These are phyloP conservation scores for Phoma herbarum DNA, from an alignment of 2,329 filamentous ascomycete species.

Conservation along the genomic window DNA sequence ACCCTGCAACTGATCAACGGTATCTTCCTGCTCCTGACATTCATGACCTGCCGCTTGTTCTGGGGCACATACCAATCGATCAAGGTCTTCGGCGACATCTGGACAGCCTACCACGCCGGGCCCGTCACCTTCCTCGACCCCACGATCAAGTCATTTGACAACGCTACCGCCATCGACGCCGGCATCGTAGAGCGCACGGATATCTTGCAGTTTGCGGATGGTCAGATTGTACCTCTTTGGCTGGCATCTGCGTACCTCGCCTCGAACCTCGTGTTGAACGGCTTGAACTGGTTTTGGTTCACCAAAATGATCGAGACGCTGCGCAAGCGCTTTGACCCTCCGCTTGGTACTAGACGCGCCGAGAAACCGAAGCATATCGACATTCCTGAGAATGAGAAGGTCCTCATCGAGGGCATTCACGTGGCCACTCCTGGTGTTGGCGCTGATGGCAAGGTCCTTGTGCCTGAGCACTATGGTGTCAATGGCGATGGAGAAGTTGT, in stretches of 20 bases:
- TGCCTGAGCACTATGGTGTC: slow-evolving; percentile 33
- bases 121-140: slow-evolving; percentile 37
- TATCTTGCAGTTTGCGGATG: slow-evolving; percentile 59
- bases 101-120: slow-evolving; percentile 53
- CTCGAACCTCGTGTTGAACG: slow-evolving; percentile 76
- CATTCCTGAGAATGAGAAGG: slow-evolving; percentile 39
- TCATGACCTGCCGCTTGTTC: slow-evolving; percentile 78
- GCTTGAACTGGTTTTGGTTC: slow-evolving; percentile 86
- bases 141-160: slow-evolving; percentile 40
- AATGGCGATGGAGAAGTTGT: slow-evolving; percentile 25
- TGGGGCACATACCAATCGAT: slow-evolving; percentile 79
- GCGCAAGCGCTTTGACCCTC: slow-evolving; percentile 75
- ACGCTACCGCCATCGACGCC: slow-evolving; percentile 29
- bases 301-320: slow-evolving; percentile 85
- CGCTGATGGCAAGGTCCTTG: slow-evolving; percentile 18
- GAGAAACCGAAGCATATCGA: slow-evolving; percentile 25
- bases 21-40: slow-evolving; percentile 73
- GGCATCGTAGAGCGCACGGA: slow-evolving; percentile 48
- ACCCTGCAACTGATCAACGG: slow-evolving; percentile 80
- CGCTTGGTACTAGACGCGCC: slow-evolving; percentile 53
- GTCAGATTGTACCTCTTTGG: slow-evolving; percentile 69
- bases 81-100: slow-evolving; percentile 72
- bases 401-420: slow-evolving; percentile 46
- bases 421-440: slow-evolving; percentile 41
- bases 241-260: slow-evolving; percentile 72